A percentile compares a stretch with the other conserved stretches of the same genome.
Conservation (phyloP, 176 grass and related monocot genomes). For the Ananas comosus region DNA sequence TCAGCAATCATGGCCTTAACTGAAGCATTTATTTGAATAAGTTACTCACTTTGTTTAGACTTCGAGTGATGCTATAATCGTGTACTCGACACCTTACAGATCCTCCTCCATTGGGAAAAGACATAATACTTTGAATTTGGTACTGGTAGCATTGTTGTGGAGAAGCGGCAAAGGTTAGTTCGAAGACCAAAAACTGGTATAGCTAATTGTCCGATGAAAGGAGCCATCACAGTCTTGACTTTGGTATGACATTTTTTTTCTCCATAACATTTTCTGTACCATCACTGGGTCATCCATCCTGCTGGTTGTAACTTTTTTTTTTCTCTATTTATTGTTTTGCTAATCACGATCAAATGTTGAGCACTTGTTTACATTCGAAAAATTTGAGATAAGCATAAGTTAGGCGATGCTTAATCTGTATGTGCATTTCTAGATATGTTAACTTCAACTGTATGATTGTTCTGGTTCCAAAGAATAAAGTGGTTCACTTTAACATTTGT, state of each 20-base stretch:
- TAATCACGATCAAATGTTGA: background rate
- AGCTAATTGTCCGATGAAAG: background rate
- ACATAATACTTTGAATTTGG: no score
- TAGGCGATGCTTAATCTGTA: background rate
- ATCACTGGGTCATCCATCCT: background rate
- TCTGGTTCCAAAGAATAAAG: no score
- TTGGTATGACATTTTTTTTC: background rate
- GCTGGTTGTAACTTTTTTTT: background rate
- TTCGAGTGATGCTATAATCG: no score
- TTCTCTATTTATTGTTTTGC: background rate
- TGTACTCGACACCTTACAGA: no score
- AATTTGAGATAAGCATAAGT: background rate
- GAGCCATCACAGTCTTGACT: background rate
- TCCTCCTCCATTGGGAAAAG: no score
- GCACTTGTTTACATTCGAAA: background rate
- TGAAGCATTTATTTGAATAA: background rate
- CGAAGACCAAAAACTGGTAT: background rate
- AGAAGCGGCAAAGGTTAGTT: no score
- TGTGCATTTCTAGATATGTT: background rate
- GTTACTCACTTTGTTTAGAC: background rate
- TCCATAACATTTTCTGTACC: background rate
- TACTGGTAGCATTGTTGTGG: no score
- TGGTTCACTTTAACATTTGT: no score
- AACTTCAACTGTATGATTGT: background rate
- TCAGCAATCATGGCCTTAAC: background rate